Conservation (phyloP, 2,329 filamentous ascomycete genomes). For the Aspergillus fumigatiaffinis region DNA sequence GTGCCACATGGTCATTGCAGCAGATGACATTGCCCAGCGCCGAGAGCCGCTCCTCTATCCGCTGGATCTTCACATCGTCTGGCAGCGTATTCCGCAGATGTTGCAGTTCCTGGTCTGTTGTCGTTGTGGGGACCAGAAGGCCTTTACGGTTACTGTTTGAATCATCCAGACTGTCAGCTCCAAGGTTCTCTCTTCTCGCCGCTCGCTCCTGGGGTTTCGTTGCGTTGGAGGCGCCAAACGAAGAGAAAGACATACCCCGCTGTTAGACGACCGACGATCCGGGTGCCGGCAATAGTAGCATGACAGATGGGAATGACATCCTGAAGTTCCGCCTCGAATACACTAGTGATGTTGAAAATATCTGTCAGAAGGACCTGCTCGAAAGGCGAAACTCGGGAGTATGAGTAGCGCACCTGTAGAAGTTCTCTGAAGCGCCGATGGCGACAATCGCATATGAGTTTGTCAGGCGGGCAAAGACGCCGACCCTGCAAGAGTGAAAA, state of each 20-base stretch:
- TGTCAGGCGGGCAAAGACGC: constrained; percentile 93
- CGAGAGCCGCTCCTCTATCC: constrained; percentile 94
- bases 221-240: not conserved
- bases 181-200: not conserved
- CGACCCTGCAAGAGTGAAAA: constrained; percentile 60
- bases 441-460: constrained; percentile 96
- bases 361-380: not conserved
- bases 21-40: constrained; percentile 97
- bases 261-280: constrained; percentile 93
- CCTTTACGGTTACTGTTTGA: constrained; percentile 79
- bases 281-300: constrained; percentile 91
- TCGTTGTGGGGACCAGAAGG: constrained; percentile 90
- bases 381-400: not conserved
- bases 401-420: constrained; percentile 67
- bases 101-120: constrained; percentile 96
- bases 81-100: constrained; percentile 94
- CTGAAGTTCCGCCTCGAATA: constrained; percentile 96
- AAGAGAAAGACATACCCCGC: constrained; percentile 61
- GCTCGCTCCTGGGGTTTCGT: not conserved
- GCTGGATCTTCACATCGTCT: constrained; percentile 87
- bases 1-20: constrained; percentile 91
- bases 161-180: not conserved
- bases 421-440: constrained; percentile 94
- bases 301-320: constrained; percentile 96
- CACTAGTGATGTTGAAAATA: constrained; percentile 46